Conservation (phyloP, 179 eudicot species). For the Beta corolliflora region DNA sequence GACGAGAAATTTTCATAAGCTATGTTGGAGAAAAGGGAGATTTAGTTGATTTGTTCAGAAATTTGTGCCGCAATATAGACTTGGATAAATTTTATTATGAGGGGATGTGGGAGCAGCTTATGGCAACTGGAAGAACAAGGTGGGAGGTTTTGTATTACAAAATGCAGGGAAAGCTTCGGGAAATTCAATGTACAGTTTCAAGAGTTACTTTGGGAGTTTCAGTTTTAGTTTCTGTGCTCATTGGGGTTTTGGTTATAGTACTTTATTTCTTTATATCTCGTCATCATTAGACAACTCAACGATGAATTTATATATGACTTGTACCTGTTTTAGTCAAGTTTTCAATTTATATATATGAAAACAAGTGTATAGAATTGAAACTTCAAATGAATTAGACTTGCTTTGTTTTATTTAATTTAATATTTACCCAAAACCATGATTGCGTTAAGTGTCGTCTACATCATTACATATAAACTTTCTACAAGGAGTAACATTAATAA, state of each 20-base stretch:
- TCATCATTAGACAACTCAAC: neutral
- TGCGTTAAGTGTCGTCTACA: no score
- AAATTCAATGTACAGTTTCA: neutral
- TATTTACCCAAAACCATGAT: no score
- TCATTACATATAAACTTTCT: no score
- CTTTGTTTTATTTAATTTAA: no score
- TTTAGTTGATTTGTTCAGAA: slow-evolving; percentile 38
- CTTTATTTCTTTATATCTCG: slow-evolving; percentile 21
- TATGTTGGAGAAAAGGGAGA: slow-evolving; percentile 31
- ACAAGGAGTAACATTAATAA: no score
- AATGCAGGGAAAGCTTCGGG: slow-evolving; percentile 6
- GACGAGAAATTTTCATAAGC: slow-evolving; percentile 29
- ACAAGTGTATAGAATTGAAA: no score
- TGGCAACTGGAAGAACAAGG: slow-evolving; percentile 20
- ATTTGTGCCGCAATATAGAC: slow-evolving; percentile 33
- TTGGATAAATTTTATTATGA: slow-evolving; percentile 43
- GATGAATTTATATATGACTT: no score
- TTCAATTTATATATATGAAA: no score
- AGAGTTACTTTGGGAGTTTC: slow-evolving; percentile 16
- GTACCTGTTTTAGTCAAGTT: no score
- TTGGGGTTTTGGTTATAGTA: slow-evolving; percentile 13
- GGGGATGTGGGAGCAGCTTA: slow-evolving; percentile 40
- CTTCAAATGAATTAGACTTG: no score
- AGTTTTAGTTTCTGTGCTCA: neutral
- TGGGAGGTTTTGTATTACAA: slow-evolving; percentile 28